Conservation (phyloP, 1,284 basidiomycete genomes). For the Caloboletus inedulis region DNA sequence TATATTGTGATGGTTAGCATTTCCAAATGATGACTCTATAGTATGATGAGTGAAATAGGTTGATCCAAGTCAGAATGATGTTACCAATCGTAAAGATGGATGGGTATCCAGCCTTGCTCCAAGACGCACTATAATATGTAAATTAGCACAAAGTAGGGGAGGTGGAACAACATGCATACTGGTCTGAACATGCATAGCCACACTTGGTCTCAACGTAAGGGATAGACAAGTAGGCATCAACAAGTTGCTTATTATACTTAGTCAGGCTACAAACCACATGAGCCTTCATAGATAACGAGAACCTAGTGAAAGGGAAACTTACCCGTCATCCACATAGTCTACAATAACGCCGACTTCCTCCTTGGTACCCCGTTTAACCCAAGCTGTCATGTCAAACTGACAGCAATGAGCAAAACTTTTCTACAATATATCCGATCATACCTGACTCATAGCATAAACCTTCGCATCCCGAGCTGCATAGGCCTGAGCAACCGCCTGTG, state of each 20-base stretch:
- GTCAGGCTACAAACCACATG: conserved; percentile 54
- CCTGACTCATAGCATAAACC: conserved; percentile 89
- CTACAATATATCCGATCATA: conserved; percentile 30
- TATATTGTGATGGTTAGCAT: conserved; percentile 74
- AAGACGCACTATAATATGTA: conserved; percentile 61
- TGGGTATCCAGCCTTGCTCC: conserved; percentile 82
- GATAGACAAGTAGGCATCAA: conserved; percentile 77
- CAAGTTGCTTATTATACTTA: conserved; percentile 71
- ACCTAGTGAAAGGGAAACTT: conserved; percentile 15
- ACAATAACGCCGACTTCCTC: conserved; percentile 90
- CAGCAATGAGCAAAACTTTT: conserved; percentile 1
- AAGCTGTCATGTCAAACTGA: conserved; percentile 94
- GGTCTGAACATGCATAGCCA: conserved; percentile 94
- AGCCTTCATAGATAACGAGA: background rate
- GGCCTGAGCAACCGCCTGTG: conserved; percentile 82
- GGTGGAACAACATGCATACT: conserved; percentile 45
- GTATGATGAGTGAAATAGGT: conserved; percentile 9
- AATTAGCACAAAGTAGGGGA: conserved; percentile 29
- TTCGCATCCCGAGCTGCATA: conserved; percentile 66
- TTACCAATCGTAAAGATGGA: conserved; percentile 81
- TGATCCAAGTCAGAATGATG: conserved; percentile 25
- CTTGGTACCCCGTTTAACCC: conserved; percentile 86
- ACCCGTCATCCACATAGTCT: conserved; percentile 79
- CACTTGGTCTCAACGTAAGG: conserved; percentile 81
- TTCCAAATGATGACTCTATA: conserved; percentile 67